Evolutionary conservation across 1,139 yeast species (phyloP).

Genomic region (Zygosaccharomyces pseudobailii): DNA sequence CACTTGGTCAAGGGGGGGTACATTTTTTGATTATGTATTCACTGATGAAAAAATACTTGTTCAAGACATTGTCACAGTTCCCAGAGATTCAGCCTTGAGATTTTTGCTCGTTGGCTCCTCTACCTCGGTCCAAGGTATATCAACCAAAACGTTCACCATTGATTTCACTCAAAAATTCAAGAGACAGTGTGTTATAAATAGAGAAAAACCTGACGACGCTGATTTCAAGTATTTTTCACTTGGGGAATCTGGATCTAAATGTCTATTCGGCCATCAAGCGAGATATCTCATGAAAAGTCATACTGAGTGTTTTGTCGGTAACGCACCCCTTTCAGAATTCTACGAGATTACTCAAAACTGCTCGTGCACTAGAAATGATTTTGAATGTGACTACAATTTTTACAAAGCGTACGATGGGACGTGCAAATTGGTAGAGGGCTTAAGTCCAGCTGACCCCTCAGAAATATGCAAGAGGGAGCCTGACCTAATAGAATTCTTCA

Average conservation of each 20-base stretch:
- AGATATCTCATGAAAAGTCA: constrained; percentile 67
- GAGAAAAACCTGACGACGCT: constrained; percentile 51
- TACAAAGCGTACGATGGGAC: constrained; percentile 71
- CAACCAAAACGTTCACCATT: constrained; percentile 46
- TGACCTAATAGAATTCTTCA: constrained; percentile 59
- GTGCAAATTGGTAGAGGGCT: constrained; percentile 74
- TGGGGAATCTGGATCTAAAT: constrained; percentile 57
- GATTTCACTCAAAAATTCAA: constrained; percentile 66
- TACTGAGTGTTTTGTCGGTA: constrained; percentile 78
- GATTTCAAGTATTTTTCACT: constrained; percentile 89
- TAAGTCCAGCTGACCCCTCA: constrained; percentile 59
- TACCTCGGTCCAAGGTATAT: constrained; percentile 38
- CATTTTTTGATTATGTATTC: constrained; percentile 69
- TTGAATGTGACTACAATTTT: constrained; percentile 89
- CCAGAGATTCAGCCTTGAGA: constrained; percentile 79
- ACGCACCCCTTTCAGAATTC: constrained; percentile 59
- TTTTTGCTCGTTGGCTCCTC: constrained; percentile 51
- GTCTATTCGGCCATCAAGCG: constrained; percentile 88
- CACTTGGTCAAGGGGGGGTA: constrained; percentile 65
- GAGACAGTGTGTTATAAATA: constrained; percentile 68
- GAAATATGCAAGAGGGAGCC: constrained; percentile 57
- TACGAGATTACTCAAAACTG: constrained; percentile 62
- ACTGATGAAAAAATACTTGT: constrained; percentile 52
- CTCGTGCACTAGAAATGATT: constrained; percentile 81
- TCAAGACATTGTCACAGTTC: constrained; percentile 80